Percentiles rank a stretch among this genome's conserved stretches.
phyloP scores from a whole-genome alignment of 371 early-diverging fungal genomes.

The Funneliformis caledonium region DNA sequence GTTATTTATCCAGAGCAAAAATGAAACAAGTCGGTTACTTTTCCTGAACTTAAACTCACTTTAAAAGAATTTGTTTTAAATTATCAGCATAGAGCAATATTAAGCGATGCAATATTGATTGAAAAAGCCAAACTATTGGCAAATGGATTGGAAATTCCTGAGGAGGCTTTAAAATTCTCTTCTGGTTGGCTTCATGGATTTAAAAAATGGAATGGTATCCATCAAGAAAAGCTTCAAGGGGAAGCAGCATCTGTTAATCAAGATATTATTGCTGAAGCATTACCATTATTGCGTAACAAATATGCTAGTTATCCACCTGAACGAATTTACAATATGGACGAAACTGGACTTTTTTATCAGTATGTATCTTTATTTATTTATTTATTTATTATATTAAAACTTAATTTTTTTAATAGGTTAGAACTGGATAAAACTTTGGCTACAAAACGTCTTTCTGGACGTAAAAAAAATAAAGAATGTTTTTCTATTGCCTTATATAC shows the following conservation, averaged over 20 bases:
- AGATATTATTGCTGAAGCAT: neutral
- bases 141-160: slow-evolving; percentile 24
- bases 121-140: neutral
- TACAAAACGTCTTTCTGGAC: too few relatives aligned
- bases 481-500: slow-evolving; percentile 23
- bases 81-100: slow-evolving; percentile 18
- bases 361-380: neutral
- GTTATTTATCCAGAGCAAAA: slow-evolving; percentile 10
- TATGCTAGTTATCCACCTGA: neutral
- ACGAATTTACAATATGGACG: slow-evolving; percentile 11
- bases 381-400: neutral
- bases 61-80: slow-evolving; percentile 33
- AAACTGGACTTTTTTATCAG: neutral
- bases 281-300: slow-evolving; percentile 13
- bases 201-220: slow-evolving; percentile 26
- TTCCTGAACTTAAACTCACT: slow-evolving; percentile 21
- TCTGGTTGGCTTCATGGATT: slow-evolving; percentile 20
- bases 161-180: slow-evolving; percentile 20
- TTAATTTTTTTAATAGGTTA: neutral
- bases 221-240: slow-evolving; percentile 17
- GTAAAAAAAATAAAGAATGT: neutral
- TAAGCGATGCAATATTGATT: slow-evolving; percentile 33
- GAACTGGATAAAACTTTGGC: neutral
- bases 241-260: slow-evolving; percentile 8
- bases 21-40: slow-evolving; percentile 10